Evolutionary conservation across 352 stramenopile species (phyloP), one percentile per base, ranked within the genome.

Genomic region (Phytophthora sansomeana): DNA sequence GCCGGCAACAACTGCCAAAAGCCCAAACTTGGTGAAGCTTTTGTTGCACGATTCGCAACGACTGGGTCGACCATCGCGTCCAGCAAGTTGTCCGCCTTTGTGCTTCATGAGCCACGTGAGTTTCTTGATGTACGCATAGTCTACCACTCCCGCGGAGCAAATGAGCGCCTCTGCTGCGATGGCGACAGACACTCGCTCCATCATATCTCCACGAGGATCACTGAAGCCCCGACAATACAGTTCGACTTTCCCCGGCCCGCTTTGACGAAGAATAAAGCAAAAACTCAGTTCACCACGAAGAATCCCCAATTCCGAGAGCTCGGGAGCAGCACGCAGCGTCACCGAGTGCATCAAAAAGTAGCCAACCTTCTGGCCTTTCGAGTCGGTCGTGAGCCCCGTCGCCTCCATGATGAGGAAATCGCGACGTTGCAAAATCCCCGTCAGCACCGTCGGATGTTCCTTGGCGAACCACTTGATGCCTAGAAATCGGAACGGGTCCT

Each of bases 381-480:
- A 69, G 51, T 89, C 75, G 6, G 32, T 49, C 5, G 66, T 73
- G 7, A 74, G 52, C 6, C 80, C 80, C 2, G 72, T 80, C 2
- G 70, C 77, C 30, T 89, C 80, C 29, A 85, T 47, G 41, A 87
- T 72, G 6, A 87, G 48, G 28, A 83, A 81, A 38, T 89, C 80
- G 4, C 80, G 72, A 4, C 62, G 75, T 14, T 81, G 69, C 46
- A 84, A 63, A 21, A 88, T 71, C 2, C 72, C 77, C 42, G 65
- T 65, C 11, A 88, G 35, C 14, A 80, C 54, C 1, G 64, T 58
- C 4, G 79, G 69, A 11, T 81, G 51, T 36, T 84, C 75, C 53
- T 80, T 82, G 9, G 73, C 74, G 58, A 85, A 81, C 80, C 80
- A 89, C 56, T 89, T 89, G 61, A 89, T 69, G 6, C 70, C 76